Evolutionary conservation across 345 rosid genomes (phyloP).

Genomic region (Alliaria petiolata): DNA sequence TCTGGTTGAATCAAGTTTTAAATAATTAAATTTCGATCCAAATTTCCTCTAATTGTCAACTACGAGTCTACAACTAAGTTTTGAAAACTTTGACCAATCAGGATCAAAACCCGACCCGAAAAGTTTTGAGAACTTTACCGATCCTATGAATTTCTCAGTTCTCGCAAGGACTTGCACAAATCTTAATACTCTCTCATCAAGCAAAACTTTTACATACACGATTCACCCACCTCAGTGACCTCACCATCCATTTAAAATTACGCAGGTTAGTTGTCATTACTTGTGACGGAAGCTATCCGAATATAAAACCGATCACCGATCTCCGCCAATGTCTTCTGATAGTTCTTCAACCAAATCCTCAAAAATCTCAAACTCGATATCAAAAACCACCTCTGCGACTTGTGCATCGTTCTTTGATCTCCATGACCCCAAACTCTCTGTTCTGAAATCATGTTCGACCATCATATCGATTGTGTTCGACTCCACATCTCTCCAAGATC

Average conservation of each 20-base stretch:
- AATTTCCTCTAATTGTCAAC: background rate
- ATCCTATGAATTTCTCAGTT: constrained; percentile 14
- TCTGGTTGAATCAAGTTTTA: too few relatives aligned
- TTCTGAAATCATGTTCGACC: constrained; percentile 71
- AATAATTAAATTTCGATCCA: background rate
- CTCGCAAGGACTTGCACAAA: background rate
- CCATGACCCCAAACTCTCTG: constrained; percentile 46
- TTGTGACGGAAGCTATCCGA: constrained; percentile 11
- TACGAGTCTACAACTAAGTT: too few relatives aligned
- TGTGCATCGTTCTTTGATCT: constrained; percentile 34
- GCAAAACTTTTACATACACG: constrained; percentile 37
- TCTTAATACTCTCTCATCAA: constrained; percentile 15
- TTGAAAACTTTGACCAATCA: too few relatives aligned
- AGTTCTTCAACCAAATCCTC: constrained; percentile 55
- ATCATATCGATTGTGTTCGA: constrained; percentile 81
- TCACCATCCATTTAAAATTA: background rate
- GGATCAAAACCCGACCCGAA: too few relatives aligned
- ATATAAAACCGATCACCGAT: background rate
- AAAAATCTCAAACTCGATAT: constrained; percentile 55
- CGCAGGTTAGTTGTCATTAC: constrained; percentile 30
- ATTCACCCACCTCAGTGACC: too few relatives aligned
- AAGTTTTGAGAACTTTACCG: background rate
- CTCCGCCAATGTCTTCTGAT: constrained; percentile 28
- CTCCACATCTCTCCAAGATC: constrained; percentile 77
- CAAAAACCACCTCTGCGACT: constrained; percentile 37